Conservation (phyloP, 202 grass and related monocot genomes). For the Dendrocalamus latiflorus region DNA sequence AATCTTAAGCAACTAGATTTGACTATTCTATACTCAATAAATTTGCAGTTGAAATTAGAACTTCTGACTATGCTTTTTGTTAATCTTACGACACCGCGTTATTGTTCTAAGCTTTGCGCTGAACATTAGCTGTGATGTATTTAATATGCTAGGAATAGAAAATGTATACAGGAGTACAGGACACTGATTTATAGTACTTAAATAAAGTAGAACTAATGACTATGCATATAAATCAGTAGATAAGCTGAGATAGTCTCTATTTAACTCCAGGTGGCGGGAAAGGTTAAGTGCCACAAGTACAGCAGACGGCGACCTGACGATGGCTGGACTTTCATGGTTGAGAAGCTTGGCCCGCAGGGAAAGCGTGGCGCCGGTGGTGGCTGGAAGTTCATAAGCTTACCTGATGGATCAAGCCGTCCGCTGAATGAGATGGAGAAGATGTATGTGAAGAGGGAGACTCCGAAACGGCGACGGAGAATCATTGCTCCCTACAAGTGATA, state of each 20-base stretch:
- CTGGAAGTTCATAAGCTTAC: no score
- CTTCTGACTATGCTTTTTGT: neutral
- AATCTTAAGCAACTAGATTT: neutral
- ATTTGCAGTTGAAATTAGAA: neutral
- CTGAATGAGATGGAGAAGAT: no score
- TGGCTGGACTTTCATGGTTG: no score
- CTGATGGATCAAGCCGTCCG: no score
- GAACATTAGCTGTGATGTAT: neutral
- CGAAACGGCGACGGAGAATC: no score
- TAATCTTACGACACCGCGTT: neutral
- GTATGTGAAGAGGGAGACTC: no score
- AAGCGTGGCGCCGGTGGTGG: no score
- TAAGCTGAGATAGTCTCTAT: neutral
- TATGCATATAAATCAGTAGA: no score
- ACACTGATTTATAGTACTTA: neutral
- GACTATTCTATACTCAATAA: neutral
- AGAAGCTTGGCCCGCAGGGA: no score
- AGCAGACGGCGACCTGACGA: constrained; percentile 58
- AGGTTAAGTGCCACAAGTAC: constrained; percentile 71
- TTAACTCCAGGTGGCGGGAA: constrained; percentile 58
- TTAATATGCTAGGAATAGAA: neutral
- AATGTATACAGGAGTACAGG: neutral
- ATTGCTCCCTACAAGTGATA: no score
- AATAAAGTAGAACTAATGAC: no score
- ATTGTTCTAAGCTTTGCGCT: neutral